phyloP scores from a whole-genome alignment of 1,139 yeast species.

The Geotrichum cucujoidarum region DNA sequence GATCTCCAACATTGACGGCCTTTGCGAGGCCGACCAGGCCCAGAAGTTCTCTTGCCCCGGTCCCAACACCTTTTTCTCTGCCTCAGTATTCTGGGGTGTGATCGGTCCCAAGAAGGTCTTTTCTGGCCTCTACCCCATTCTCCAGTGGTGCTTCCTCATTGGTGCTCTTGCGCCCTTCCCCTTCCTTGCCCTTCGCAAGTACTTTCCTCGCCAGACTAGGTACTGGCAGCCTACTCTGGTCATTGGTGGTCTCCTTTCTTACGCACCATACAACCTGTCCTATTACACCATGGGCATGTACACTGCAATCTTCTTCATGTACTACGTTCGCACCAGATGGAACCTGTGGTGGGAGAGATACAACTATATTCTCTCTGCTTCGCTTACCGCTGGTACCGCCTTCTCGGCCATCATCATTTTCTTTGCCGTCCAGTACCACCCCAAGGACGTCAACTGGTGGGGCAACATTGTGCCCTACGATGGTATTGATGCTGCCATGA shows the following conservation, averaged over 20 bases:
- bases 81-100: conserved; percentile 51
- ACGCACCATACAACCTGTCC: conserved; percentile 42
- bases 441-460: conserved; percentile 45
- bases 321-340: conserved; percentile 36
- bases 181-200: conserved; percentile 31
- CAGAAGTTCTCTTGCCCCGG: conserved; percentile 34
- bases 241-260: conserved; percentile 39
- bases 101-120: conserved; percentile 47
- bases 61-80: conserved; percentile 29
- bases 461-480: conserved; percentile 40
- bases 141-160: conserved; percentile 39
- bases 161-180: conserved; percentile 14
- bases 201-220: conserved; percentile 40
- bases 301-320: conserved; percentile 41
- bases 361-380: conserved; percentile 49
- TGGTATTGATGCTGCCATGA: conserved; percentile 29
- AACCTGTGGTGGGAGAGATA: conserved; percentile 60
- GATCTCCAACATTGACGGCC: conserved; percentile 42
- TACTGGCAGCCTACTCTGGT: conserved; percentile 38
- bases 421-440: conserved; percentile 44
- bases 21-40: conserved; percentile 44
- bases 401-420: conserved; percentile 49
- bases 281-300: conserved; percentile 40
- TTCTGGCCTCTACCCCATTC: conserved; percentile 31
- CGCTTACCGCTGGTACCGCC: conserved; percentile 36